phyloP scores from a whole-genome alignment of 441 rosid genomes.

The Eruca vesicaria region DNA sequence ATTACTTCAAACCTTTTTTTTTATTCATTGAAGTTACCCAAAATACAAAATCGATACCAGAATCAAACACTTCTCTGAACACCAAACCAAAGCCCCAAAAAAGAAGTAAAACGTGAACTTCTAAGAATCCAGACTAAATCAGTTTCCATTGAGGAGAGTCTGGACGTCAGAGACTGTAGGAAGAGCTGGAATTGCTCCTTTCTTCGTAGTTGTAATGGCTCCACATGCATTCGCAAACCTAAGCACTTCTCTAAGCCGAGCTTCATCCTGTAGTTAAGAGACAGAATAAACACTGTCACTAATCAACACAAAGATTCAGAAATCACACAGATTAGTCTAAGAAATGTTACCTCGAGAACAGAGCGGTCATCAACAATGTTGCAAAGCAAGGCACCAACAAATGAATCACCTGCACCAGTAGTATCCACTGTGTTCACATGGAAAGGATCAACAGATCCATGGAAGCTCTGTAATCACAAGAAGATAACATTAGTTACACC shows the following conservation, averaged over 20 bases:
- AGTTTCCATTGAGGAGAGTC: slow-evolving; percentile 42
- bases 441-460: slow-evolving; percentile 75
- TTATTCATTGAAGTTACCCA: neutral
- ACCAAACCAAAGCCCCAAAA: neutral
- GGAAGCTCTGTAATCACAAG: slow-evolving; percentile 51
- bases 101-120: neutral
- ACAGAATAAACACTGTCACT: neutral
- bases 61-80: slow-evolving; percentile 9
- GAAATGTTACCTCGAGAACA: slow-evolving; percentile 41
- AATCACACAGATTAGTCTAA: neutral
- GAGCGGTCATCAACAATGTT: slow-evolving; percentile 74
- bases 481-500: neutral
- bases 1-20: neutral
- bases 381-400: slow-evolving; percentile 80
- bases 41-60: neutral
- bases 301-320: neutral
- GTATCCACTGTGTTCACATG: slow-evolving; percentile 82
- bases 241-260: slow-evolving; percentile 67
- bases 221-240: slow-evolving; percentile 91
- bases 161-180: slow-evolving; percentile 61
- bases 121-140: neutral
- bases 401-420: slow-evolving; percentile 96
- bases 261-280: slow-evolving; percentile 39
- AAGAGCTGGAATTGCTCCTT: slow-evolving; percentile 96
- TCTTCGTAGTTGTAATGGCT: slow-evolving; percentile 92